phyloP scores from a whole-genome alignment of 805 yeast species.

The Saccharomycopsis fodiens region DNA sequence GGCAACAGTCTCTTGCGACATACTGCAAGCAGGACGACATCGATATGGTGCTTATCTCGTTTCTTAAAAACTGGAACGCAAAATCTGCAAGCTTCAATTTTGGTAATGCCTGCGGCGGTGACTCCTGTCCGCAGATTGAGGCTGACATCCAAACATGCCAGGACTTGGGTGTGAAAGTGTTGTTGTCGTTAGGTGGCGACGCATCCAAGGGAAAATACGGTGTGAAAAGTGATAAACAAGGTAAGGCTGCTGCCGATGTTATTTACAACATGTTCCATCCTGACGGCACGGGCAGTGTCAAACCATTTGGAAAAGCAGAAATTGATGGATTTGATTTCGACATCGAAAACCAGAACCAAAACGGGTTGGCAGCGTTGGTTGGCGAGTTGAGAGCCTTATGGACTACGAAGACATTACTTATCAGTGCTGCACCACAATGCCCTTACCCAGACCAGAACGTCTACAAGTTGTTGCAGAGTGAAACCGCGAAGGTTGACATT shows the following conservation, averaged over 20 bases:
- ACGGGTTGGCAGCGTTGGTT: slow-evolving; percentile 47
- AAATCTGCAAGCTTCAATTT: slow-evolving; percentile 32
- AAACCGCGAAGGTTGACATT: slow-evolving; percentile 37
- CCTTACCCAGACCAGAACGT: slow-evolving; percentile 48
- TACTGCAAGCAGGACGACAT: slow-evolving; percentile 50
- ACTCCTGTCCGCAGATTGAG: slow-evolving; percentile 40
- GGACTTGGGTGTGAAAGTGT: slow-evolving; percentile 63
- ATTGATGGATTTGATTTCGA: slow-evolving; percentile 20
- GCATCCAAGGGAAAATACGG: slow-evolving; percentile 61
- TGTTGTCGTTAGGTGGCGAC: slow-evolving; percentile 72
- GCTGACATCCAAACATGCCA: slow-evolving; percentile 72
- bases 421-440: slow-evolving; percentile 66
- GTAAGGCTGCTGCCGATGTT: slow-evolving; percentile 49
- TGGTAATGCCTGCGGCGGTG: slow-evolving; percentile 35
- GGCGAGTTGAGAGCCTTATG: slow-evolving; percentile 22
- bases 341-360: slow-evolving; percentile 29
- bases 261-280: slow-evolving; percentile 57
- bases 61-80: slow-evolving; percentile 24
- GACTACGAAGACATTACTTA: slow-evolving; percentile 43
- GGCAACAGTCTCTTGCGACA: slow-evolving; percentile 34
- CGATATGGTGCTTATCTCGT: slow-evolving; percentile 29
- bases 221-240: slow-evolving; percentile 74
- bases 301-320: slow-evolving; percentile 17
- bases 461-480: slow-evolving; percentile 31
- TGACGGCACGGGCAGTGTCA: slow-evolving; percentile 7